phyloP scores from a whole-genome alignment of 2,329 filamentous ascomycete species.

The Rhynchosporium agropyri region DNA sequence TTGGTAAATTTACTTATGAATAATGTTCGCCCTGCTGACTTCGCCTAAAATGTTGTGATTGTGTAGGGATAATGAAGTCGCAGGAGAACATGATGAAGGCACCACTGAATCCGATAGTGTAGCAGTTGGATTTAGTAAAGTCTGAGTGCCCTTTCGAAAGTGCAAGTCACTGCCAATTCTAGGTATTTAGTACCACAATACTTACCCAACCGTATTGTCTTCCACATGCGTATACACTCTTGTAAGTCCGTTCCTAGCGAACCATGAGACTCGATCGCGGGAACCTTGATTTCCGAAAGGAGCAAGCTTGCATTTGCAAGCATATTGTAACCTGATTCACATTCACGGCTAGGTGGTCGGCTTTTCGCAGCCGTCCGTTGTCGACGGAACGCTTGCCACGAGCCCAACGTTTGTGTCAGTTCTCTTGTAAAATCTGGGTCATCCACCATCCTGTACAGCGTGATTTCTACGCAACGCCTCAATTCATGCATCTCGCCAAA shows the following conservation, averaged over 20 bases:
- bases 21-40: neutral
- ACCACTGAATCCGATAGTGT: too few species aligned
- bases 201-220: conserved; percentile 52
- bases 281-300: conserved; percentile 52
- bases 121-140: too few species aligned
- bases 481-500: conserved; percentile 40
- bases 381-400: conserved; percentile 58
- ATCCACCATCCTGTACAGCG: conserved; percentile 56
- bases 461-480: conserved; percentile 49
- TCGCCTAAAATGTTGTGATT: too few species aligned
- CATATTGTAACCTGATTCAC: conserved; percentile 41
- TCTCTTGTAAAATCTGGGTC: conserved; percentile 49
- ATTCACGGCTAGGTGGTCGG: conserved; percentile 47
- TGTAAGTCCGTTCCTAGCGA: conserved; percentile 55
- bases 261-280: conserved; percentile 50
- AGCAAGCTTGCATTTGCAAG: conserved; percentile 55
- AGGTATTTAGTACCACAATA: too few species aligned
- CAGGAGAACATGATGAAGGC: too few species aligned
- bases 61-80: too few species aligned
- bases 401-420: conserved; percentile 51
- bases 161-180: too few species aligned
- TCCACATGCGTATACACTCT: conserved; percentile 58
- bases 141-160: too few species aligned
- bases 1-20: neutral
- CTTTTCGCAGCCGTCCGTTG: conserved; percentile 55